Percentiles rank a stretch among this genome's conserved stretches.
Evolutionary conservation across 2,329 filamentous ascomycete species (phyloP).

Genomic region (Diaporthe vaccinii): DNA sequence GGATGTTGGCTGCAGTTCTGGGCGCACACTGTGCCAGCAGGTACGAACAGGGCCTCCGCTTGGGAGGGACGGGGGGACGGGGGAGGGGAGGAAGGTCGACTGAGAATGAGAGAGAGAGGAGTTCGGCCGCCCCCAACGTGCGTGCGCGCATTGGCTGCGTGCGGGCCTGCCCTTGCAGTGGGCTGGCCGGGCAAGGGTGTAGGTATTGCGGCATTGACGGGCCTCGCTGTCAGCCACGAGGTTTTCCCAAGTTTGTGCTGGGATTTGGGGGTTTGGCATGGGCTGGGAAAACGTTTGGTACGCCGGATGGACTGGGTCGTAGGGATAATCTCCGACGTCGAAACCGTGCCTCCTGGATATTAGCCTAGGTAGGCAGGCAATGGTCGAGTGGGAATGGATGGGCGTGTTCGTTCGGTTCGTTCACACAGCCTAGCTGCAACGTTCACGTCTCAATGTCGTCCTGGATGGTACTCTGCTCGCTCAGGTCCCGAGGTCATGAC

Average conservation of each 20-base stretch:
- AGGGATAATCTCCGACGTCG: slow-evolving; percentile 10
- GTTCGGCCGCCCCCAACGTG: slow-evolving; percentile 15
- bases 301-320: neutral
- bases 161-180: slow-evolving; percentile 21
- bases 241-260: neutral
- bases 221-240: slow-evolving; percentile 27
- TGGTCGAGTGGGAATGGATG: neutral
- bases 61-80: neutral
- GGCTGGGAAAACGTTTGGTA: neutral
- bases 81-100: neutral
- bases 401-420: neutral
- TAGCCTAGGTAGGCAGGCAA: neutral
- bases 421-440: slow-evolving; percentile 23
- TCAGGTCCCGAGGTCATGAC: slow-evolving; percentile 18
- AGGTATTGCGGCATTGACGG: slow-evolving; percentile 18
- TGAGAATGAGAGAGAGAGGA: neutral
- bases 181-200: slow-evolving; percentile 8
- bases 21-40: slow-evolving; percentile 19
- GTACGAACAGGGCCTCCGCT: neutral
- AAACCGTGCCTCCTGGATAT: neutral
- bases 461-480: slow-evolving; percentile 21
- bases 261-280: slow-evolving; percentile 5
- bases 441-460: neutral
- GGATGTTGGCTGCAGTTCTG: slow-evolving; percentile 7
- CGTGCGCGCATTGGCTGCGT: slow-evolving; percentile 22